A percentile compares a stretch with the other conserved stretches of the same genome.
Conservation (phyloP, 495 filamentous ascomycete species). For the Talaromyces trachyspermus region DNA sequence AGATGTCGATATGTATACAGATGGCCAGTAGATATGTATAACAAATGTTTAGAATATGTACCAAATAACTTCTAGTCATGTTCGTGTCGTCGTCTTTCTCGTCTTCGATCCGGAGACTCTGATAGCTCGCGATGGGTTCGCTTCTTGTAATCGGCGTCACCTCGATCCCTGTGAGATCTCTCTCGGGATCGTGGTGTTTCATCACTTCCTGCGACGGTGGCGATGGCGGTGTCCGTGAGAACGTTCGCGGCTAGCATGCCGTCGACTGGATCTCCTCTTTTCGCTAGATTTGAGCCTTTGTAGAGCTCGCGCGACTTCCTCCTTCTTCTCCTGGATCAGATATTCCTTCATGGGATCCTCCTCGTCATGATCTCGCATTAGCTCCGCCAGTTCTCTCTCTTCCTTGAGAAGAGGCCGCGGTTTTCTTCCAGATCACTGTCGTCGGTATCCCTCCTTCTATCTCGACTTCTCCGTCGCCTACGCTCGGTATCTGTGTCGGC, state of each 20-base stretch:
- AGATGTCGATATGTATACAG: neutral
- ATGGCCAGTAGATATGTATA: neutral
- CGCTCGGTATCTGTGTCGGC: constrained; percentile 28
- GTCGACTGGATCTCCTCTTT: constrained; percentile 29
- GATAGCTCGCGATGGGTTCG: constrained; percentile 6
- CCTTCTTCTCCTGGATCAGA: constrained; percentile 79
- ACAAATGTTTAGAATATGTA: neutral
- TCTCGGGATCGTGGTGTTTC: constrained; percentile 27
- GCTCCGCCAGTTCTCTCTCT: constrained; percentile 67
- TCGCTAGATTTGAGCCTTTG: constrained; percentile 42
- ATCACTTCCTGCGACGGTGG: constrained; percentile 29
- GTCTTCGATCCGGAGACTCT: constrained; percentile 2
- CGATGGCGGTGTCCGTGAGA: constrained; percentile 44
- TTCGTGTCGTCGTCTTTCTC: constrained; percentile 1
- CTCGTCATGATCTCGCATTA: constrained; percentile 79
- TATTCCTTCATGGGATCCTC: constrained; percentile 97
- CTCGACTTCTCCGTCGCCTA: constrained; percentile 34
- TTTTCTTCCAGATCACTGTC: constrained; percentile 26
- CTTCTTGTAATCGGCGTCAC: constrained; percentile 16
- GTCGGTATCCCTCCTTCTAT: constrained; percentile 31
- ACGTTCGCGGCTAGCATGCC: constrained; percentile 30
- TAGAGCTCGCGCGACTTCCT: constrained; percentile 69
- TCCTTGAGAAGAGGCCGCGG: constrained; percentile 48
- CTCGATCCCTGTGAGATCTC: constrained; percentile 4
- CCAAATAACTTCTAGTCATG: neutral